Base-by-base conservation (phyloP, 2,329 filamentous ascomycete genomes). In the Shiraia bambusicola region DNA sequence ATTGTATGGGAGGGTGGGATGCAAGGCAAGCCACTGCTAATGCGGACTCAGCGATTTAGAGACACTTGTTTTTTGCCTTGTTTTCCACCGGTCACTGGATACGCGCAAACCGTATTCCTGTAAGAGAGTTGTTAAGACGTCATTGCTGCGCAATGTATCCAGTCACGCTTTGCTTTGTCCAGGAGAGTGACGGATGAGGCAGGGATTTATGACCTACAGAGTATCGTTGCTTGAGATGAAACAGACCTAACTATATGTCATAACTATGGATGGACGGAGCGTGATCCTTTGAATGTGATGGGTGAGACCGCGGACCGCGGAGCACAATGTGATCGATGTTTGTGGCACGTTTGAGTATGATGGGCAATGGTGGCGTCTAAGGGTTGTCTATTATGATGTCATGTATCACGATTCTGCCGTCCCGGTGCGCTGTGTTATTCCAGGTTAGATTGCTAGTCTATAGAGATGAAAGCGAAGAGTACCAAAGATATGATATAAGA, bases 161-260 rank as follows among this genome's bases (percentile, higher is more conserved):
- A 49, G 49, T 38, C 40, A 50, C 27, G 36, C 38, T 45, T 49
- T 50, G 36, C 38, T 45, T 49, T 50, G 45, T 33, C 28, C 24
- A 37, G 28, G 28, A 25, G 11, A 32, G 32, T 28, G 34, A 47
- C 52, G 27, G 26, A 51, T 25, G 11, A 29, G 50, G 48, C 30
- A 56, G 49, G 40, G 50, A 56, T 52, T 13, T 25, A 37, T 50
- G 28, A 34, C 47, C 49, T 49, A 51, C 48, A 29, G 46, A 37
- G 25, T 19, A 49, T 49, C 45, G 22, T 44, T 40, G 37, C 37
- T 36, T 19, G 14, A 42, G 12, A 28, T 25, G 15, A 28, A 38
- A 24, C 16, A 22, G 25, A n/a, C 24, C 39, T 38, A 28, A 34
- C 37, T 14, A 35, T 13, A 24, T 7, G 34, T 38, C 38, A 46